phyloP scores from a whole-genome alignment of 441 rosid species.

The Daphne laureola region DNA sequence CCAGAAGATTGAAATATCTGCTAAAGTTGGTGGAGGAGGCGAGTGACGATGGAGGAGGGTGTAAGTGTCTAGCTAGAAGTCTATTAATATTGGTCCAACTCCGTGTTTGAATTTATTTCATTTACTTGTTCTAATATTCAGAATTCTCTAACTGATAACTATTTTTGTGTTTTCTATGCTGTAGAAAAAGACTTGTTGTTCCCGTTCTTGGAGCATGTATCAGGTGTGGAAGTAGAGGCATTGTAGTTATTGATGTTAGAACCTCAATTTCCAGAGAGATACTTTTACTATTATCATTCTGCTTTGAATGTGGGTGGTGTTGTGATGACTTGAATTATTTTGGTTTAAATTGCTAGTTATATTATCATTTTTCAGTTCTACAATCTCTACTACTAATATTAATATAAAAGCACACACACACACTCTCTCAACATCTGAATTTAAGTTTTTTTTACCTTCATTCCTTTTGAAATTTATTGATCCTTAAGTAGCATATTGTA shows the following conservation, averaged over 20 bases:
- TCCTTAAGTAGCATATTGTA: no score
- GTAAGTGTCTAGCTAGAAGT: background rate
- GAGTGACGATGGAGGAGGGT: conserved; percentile 26
- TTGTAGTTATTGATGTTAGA: conserved; percentile 4
- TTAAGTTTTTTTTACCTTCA: no score
- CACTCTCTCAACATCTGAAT: no score
- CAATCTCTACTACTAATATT: background rate
- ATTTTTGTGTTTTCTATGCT: no score
- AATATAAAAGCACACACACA: no score
- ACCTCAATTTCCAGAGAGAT: conserved; percentile 8
- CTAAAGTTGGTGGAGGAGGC: conserved; percentile 28
- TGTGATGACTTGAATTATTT: background rate
- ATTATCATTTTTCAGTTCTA: background rate
- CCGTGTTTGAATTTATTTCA: no score
- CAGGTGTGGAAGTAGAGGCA: conserved; percentile 8
- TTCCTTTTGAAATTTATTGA: no score
- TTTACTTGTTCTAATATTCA: no score
- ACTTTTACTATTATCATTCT: conserved; percentile 7
- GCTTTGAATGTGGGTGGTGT: conserved; percentile 3
- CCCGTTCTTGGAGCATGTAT: background rate
- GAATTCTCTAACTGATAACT: no score
- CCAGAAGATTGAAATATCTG: conserved; percentile 24
- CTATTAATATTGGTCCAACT: no score
- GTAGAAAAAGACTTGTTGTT: no score
- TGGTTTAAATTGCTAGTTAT: conserved; percentile 8